phyloP scores from a whole-genome alignment of 805 yeast species.

The Kodamaea jinghongensis region DNA sequence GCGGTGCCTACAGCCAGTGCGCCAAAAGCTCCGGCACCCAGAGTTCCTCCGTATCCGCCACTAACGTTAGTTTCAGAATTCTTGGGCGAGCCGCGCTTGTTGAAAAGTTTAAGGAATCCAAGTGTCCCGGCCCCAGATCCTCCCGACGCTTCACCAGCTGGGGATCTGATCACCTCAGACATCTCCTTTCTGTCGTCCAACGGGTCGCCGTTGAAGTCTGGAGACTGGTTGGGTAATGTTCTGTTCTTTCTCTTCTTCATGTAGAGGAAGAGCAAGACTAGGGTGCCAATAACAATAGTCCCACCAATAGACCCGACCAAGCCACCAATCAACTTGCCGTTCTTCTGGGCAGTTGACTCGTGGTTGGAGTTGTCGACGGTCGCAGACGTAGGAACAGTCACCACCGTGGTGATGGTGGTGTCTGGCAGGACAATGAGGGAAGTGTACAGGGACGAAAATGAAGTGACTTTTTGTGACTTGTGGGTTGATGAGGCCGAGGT shows the following conservation, averaged over 20 bases:
- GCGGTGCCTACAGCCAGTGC: no score
- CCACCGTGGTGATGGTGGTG: slow-evolving; percentile 40
- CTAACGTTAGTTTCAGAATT: slow-evolving; percentile 3
- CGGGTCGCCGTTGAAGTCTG: slow-evolving; percentile 39
- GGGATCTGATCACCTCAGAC: slow-evolving; percentile 4
- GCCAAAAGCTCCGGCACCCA: no score
- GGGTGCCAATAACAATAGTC: slow-evolving; percentile 36
- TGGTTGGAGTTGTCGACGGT: slow-evolving; percentile 12
- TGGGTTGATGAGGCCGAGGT: slow-evolving; percentile 11
- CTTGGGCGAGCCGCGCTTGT: slow-evolving; percentile 1
- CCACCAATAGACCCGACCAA: slow-evolving; percentile 49
- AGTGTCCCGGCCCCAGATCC: slow-evolving; percentile 4
- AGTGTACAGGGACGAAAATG: slow-evolving; percentile 15
- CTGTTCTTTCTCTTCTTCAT: slow-evolving; percentile 29
- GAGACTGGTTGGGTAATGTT: slow-evolving; percentile 38
- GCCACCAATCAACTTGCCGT: slow-evolving; percentile 42
- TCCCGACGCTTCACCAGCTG: slow-evolving; percentile 15
- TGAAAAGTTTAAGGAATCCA: slow-evolving; percentile 11
- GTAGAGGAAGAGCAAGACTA: slow-evolving; percentile 35
- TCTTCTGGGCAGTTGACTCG: slow-evolving; percentile 18
- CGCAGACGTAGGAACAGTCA: slow-evolving; percentile 37
- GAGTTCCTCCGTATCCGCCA: slow-evolving; percentile 7
- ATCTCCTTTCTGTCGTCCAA: slow-evolving; percentile 17
- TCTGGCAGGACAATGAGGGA: slow-evolving; percentile 23
- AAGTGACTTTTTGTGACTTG: background rate